Evolutionary conservation across 2,329 filamentous ascomycete genomes (phyloP), one percentile per base, ranked within the genome.

Genomic region (Diaporthe australafricana): DNA sequence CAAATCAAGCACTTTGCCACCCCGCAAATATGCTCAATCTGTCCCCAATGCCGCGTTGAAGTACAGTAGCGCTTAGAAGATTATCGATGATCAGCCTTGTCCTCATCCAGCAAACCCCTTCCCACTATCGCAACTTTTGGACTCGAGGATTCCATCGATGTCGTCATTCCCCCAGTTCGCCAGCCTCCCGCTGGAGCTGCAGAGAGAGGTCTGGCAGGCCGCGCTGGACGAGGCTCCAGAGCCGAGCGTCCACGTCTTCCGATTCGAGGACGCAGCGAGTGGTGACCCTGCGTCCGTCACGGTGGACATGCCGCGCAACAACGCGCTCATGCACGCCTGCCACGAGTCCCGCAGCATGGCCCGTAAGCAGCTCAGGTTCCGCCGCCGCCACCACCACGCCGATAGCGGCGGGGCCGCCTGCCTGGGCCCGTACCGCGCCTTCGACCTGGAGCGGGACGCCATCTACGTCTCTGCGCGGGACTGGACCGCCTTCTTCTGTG

Each of bases 161-260:
- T 14, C 30, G 20, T 35, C 27, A 25, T 63, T 63, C 30, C 42
- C 60, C 11, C 60, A 63, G 30, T 50, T 63, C n/a, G 60, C 60
- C 14, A 38, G 42, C 14, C 60, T 63, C 20, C 60, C 60, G 20
- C 60, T 63, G 27, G 60, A 63, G 60, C 42, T 63, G 27, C 60
- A 63, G 30, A 16, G 60, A 20, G 60, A 48, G 12, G 42, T 63
- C 22, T 63, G 60, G 60, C 42, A 63, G 14, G 60, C 60, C 42
- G 32, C 20, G 7, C 42, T 48, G 12, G 4, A 63, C 27, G 60
- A 48, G 60, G 7, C 30, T 12, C 6, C 42, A 11, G 60, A 38
- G 27, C 60, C 60, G 6, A 22, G 42, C 42, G 60, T 63, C 5
- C 42, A 63, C 27, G 32, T 63, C 30, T 48, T 48, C 42, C 35